Percentiles rank a stretch among this genome's conserved stretches.
These are phyloP conservation scores for Fusarium sp. DNA, from an alignment of 2,329 filamentous ascomycete species.

Conservation along the genomic window DNA sequence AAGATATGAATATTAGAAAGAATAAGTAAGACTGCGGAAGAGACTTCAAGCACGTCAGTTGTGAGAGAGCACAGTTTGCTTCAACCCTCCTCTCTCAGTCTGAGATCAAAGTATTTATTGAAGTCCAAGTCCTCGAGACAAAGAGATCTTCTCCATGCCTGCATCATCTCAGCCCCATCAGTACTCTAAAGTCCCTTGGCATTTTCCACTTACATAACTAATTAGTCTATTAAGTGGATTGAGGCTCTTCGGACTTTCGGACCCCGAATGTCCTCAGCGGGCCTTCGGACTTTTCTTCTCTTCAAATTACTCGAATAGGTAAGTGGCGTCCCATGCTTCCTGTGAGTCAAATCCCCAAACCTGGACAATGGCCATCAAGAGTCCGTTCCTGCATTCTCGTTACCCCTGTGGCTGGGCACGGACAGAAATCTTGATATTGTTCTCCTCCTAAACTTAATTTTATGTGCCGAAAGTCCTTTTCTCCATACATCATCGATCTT, in stretches of 20 bases:
- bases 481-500: conserved; percentile 1
- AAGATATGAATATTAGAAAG: not conserved
- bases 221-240: conserved; percentile 25
- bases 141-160: conserved; percentile 14
- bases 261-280: conserved; percentile 29
- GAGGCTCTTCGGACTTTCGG: conserved; percentile 40
- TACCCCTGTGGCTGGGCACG: conserved; percentile 7
- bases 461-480: not conserved
- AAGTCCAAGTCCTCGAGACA: not conserved
- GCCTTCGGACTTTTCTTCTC: conserved; percentile 26
- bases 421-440: conserved; percentile 2
- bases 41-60: not conserved
- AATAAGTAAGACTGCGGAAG: not conserved
- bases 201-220: not conserved
- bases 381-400: conserved; percentile 1
- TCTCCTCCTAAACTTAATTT: conserved; percentile 20
- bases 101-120: not conserved
- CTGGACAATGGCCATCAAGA: conserved; percentile 13
- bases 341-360: conserved; percentile 1
- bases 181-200: not conserved
- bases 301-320: conserved; percentile 4
- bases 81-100: not conserved
- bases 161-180: conserved; percentile 6
- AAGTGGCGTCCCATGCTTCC: not conserved
- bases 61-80: not conserved